Base-by-base conservation (phyloP, 169 alveolate genomes). In the Babesia bovis region DNA sequence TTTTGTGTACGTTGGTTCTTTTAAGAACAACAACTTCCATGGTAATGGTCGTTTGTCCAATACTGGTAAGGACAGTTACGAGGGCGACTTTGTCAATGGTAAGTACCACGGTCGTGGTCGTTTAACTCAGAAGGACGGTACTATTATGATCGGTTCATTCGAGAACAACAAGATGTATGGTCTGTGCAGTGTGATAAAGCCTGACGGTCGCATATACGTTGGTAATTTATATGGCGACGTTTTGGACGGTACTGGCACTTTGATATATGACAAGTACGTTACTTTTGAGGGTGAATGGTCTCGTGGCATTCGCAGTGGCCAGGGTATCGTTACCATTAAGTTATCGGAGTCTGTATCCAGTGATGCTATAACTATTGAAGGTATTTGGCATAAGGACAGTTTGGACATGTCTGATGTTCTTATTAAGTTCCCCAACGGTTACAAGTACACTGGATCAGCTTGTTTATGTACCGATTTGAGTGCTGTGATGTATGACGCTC, bases 81-180 rank as follows among this genome's bases (percentile, higher is more conserved):
- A 78, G 84, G 87, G 87, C 9, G 83, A 78, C 51, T 78, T 78
- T 40, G 49, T 33, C 25, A 21, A 61, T 32, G 87, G 87, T 40
- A 55, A 45, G 44, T 78, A 56, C 65, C 25, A 70, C 47, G 87
- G 87, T 13, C 79, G 66, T 21, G 87, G 87, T 19, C 72, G 44
- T 56, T 60, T 78, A n/a, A 76, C 49, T 0, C n/a, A 15, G 76
- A 50, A 41, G n/a, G 83, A 69, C 45, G 87, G 87, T 30, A 42
- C 83, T 40, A 35, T 78, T 1, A 68, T 58, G 44, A 68, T 78
- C 57, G 87, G 87, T 21, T 51, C 50, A 4, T 78, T 78, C 69
- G 26, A 51, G 25, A 58, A 78, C 69, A 52, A 60, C 45, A 69
- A 51, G 61, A 19, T 78, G 19, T 17, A 17, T n/a, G 87, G 87